Conservation (phyloP, 2,329 filamentous ascomycete species). For the Pseudogymnoascus verrucosus region DNA sequence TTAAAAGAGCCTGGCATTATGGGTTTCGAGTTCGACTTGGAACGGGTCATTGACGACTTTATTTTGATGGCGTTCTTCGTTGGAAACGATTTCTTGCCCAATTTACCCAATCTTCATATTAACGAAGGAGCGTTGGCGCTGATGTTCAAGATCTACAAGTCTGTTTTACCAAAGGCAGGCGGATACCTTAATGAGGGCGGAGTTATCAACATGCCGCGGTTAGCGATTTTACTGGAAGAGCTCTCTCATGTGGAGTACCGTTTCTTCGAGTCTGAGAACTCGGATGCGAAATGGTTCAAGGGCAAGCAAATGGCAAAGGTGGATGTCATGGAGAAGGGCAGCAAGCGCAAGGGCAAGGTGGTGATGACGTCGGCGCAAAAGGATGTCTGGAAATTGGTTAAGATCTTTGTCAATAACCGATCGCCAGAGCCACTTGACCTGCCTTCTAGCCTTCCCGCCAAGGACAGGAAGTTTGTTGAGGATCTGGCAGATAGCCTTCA, state of each 20-base stretch:
- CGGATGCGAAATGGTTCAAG: slow-evolving; percentile 86
- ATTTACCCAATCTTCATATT: slow-evolving; percentile 92
- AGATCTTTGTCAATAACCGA: slow-evolving; percentile 70
- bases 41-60: slow-evolving; percentile 96
- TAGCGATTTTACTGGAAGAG: slow-evolving; percentile 72
- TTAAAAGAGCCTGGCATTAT: slow-evolving; percentile 66
- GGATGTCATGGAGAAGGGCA: slow-evolving; percentile 55
- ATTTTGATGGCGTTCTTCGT: slow-evolving; percentile 99
- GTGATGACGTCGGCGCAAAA: slow-evolving; percentile 74
- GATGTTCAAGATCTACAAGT: slow-evolving; percentile 97
- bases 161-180: slow-evolving; percentile 74
- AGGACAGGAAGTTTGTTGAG: slow-evolving; percentile 88
- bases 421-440: slow-evolving; percentile 62
- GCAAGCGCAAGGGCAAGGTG: slow-evolving; percentile 56
- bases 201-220: slow-evolving; percentile 76
- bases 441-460: slow-evolving; percentile 63
- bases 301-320: slow-evolving; percentile 70
- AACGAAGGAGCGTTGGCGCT: slow-evolving; percentile 94
- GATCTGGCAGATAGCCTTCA: slow-evolving; percentile 67
- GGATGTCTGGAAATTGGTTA: slow-evolving; percentile 72
- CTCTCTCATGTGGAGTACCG: slow-evolving; percentile 81
- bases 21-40: slow-evolving; percentile 80
- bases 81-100: slow-evolving; percentile 97
- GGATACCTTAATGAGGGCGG: slow-evolving; percentile 97
- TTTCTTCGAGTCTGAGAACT: slow-evolving; percentile 86